Evolutionary conservation across 1,284 basidiomycete genomes (phyloP).

Genomic region (Inonotus obliquus): DNA sequence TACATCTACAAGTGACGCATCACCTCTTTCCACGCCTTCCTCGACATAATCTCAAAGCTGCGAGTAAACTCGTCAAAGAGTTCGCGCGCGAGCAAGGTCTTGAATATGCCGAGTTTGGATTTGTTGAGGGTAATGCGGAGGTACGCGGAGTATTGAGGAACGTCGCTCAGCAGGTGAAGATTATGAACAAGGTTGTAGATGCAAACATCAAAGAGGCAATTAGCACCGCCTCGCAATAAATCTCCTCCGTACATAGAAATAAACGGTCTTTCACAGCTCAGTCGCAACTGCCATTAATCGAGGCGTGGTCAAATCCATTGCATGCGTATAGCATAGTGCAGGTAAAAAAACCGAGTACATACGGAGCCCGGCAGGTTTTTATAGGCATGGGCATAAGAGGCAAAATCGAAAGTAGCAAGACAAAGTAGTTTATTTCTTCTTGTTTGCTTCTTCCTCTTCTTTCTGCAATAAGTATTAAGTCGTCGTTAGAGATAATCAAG

Average conservation of each 20-base stretch:
- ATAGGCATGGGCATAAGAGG: constrained; percentile 21
- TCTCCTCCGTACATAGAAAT: background rate
- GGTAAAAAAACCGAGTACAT: constrained; percentile 26
- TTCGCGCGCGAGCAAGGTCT: constrained; percentile 83
- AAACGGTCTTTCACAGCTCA: background rate
- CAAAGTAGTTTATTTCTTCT: constrained; percentile 72
- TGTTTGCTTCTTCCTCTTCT: constrained; percentile 88
- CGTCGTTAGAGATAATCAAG: constrained; percentile 2
- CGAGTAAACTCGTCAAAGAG: constrained; percentile 78
- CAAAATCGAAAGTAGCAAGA: constrained; percentile 24
- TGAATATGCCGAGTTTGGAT: constrained; percentile 88
- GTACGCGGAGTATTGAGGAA: constrained; percentile 72
- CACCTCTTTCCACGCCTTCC: constrained; percentile 96
- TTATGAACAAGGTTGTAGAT: constrained; percentile 71
- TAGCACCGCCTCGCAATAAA: constrained; percentile 24
- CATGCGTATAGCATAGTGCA: constrained; percentile 9
- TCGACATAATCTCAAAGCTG: constrained; percentile 85
- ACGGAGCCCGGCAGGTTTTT: constrained; percentile 23
- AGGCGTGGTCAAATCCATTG: constrained; percentile 18
- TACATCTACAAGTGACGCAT: constrained; percentile 95
- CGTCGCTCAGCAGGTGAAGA: constrained; percentile 79
- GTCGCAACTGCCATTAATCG: background rate
- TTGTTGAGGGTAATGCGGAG: constrained; percentile 76
- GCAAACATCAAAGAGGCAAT: constrained; percentile 57
- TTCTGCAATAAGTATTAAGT: constrained; percentile 50